Percentiles rank a stretch among this genome's conserved stretches.
phyloP scores from a whole-genome alignment of 208 protist species.

The Trypanosoma lewisi region DNA sequence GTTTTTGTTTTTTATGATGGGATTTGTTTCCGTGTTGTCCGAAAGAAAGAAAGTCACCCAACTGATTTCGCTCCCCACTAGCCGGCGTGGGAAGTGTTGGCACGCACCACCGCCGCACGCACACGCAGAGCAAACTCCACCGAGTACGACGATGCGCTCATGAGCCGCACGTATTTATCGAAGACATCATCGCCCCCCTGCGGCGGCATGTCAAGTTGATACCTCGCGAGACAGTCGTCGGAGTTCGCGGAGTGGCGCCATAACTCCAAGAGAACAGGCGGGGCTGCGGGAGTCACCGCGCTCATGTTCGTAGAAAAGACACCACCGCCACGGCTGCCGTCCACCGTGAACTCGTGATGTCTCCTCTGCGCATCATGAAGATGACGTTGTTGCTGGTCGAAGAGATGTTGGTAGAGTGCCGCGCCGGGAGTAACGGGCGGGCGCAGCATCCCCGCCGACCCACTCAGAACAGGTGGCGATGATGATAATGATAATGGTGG shows the following conservation, averaged over 20 bases:
- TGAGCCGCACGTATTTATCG: conserved; percentile 20
- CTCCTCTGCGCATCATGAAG: too few species aligned
- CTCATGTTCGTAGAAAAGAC: neutral
- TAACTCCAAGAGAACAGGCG: conserved; percentile 50
- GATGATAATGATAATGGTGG: too few species aligned
- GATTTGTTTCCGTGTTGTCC: too few species aligned
- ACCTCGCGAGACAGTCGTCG: conserved; percentile 44
- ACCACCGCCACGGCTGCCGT: conserved; percentile 2
- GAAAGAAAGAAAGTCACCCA: too few species aligned
- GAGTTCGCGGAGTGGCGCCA: conserved; percentile 41
- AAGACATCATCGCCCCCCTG: conserved; percentile 22
- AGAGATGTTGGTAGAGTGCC: too few species aligned
- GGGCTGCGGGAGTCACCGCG: neutral
- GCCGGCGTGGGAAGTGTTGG: neutral
- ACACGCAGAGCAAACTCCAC: conserved; percentile 21
- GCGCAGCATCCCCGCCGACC: too few species aligned
- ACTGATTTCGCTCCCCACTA: too few species aligned
- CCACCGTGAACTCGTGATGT: neutral
- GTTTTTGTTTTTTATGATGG: too few species aligned
- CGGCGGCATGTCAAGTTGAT: conserved; percentile 33
- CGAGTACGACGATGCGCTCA: conserved; percentile 26
- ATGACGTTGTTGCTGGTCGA: too few species aligned
- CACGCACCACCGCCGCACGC: neutral
- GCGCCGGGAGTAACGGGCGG: too few species aligned
- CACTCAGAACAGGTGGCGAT: too few species aligned